These are phyloP conservation scores for Tetrastigma voinierianum DNA, from an alignment of 164 flowering plant genomes.

Conservation along the genomic window DNA sequence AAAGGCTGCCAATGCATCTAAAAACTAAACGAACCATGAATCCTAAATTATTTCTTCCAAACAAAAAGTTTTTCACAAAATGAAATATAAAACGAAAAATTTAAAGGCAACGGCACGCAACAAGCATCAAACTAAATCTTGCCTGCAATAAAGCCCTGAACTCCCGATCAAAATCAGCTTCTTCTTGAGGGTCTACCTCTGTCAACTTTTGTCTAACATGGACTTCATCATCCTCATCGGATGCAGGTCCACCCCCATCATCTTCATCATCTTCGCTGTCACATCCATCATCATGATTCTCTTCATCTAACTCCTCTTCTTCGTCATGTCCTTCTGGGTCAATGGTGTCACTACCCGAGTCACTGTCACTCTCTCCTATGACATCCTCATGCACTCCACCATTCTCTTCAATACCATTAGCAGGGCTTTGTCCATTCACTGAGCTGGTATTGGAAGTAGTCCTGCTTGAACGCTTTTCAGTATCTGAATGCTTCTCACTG, in stretches of 20 bases:
- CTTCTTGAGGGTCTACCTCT: constrained; percentile 75
- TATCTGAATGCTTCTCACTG: constrained; percentile 57
- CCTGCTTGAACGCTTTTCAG: constrained; percentile 51
- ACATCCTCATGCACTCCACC: constrained; percentile 60
- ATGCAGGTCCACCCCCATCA: constrained; percentile 60
- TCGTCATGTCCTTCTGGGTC: constrained; percentile 62
- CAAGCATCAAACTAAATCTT: constrained; percentile 12
- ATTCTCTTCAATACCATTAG: constrained; percentile 66
- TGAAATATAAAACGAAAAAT: neutral
- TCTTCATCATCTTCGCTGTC: constrained; percentile 68
- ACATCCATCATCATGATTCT: constrained; percentile 51
- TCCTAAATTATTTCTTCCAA: no score
- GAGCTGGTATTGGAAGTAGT: constrained; percentile 24
- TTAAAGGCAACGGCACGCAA: neutral
- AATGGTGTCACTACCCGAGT: constrained; percentile 73
- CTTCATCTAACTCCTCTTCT: constrained; percentile 70
- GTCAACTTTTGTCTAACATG: constrained; percentile 74
- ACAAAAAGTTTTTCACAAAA: no score
- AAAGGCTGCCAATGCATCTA: no score
- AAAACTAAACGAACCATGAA: no score
- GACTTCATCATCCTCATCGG: constrained; percentile 92
- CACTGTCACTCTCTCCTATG: constrained; percentile 59
- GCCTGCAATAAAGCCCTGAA: constrained; percentile 80
- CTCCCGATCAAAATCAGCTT: constrained; percentile 84
- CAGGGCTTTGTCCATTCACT: constrained; percentile 46